Conservation (phyloP, 2,329 filamentous ascomycete species). For the Colletotrichum abscissum region DNA sequence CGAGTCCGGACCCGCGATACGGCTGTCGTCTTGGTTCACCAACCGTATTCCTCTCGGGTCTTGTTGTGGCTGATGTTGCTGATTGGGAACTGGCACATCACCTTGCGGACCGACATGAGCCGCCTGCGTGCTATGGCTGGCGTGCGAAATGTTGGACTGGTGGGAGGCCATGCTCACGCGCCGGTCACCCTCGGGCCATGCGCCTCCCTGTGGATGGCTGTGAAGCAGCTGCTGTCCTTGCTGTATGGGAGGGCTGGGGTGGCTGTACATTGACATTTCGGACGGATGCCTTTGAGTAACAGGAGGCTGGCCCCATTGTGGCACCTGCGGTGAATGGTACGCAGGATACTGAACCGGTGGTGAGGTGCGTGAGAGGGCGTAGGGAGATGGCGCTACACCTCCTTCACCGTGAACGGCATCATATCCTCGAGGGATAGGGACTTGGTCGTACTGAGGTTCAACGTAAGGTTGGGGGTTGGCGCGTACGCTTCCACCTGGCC, state of each 20-base stretch:
- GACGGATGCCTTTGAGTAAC: conserved; percentile 16
- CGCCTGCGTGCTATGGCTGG: neutral
- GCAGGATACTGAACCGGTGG: conserved; percentile 31
- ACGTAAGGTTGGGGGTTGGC: conserved; percentile 6
- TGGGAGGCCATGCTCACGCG: conserved; percentile 25
- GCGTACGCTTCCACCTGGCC: neutral
- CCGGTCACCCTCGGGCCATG: conserved; percentile 4
- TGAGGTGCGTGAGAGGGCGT: conserved; percentile 39
- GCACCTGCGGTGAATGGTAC: conserved; percentile 25
- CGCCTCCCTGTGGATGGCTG: neutral
- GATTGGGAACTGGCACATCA: neutral
- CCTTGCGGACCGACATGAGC: neutral
- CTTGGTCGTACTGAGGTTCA: conserved; percentile 49
- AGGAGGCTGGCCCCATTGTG: conserved; percentile 30
- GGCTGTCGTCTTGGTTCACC: neutral
- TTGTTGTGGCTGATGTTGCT: neutral
- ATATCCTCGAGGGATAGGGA: conserved; percentile 52
- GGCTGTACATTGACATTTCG: conserved; percentile 11
- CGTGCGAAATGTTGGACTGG: conserved; percentile 10
- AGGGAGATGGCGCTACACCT: conserved; percentile 42
- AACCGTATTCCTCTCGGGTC: neutral
- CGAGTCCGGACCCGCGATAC: neutral
- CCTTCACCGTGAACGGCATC: conserved; percentile 50
- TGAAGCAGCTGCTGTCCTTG: conserved; percentile 23
- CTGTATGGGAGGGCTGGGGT: neutral